These are phyloP conservation scores for Xylaria flabelliformis DNA, from an alignment of 495 filamentous ascomycete genomes.

Conservation along the genomic window DNA sequence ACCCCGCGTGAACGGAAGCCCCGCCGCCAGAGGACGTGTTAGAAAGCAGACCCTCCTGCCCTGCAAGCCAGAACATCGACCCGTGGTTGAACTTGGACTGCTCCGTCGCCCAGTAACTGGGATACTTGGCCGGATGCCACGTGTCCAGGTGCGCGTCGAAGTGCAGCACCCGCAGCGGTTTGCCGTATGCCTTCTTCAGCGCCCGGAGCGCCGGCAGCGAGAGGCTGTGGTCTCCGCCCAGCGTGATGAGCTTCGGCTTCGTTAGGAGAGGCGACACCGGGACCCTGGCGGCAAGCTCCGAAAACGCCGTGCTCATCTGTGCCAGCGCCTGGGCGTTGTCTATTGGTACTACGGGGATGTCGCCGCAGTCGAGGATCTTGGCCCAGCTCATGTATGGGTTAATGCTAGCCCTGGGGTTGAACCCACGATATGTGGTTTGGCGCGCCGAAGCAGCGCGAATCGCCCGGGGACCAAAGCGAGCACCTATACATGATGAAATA, in stretches of 20 bases:
- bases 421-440: constrained; percentile 74
- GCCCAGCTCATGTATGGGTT: constrained; percentile 81
- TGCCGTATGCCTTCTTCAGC: constrained; percentile 70
- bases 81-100: constrained; percentile 83
- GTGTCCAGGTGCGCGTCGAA: constrained; percentile 86
- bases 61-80: constrained; percentile 84
- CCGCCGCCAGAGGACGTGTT: constrained; percentile 53
- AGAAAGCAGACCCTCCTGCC: constrained; percentile 72
- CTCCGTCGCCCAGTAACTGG: constrained; percentile 71
- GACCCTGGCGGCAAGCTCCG: constrained; percentile 49
- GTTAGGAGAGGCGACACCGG: constrained; percentile 35
- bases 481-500: constrained; percentile 53
- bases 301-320: constrained; percentile 80
- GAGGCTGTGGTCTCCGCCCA: constrained; percentile 84
- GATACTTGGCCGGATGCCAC: constrained; percentile 82
- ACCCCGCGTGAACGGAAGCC: constrained; percentile 76
- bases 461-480: constrained; percentile 80
- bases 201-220: constrained; percentile 78
- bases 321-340: constrained; percentile 76
- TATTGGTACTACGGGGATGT: constrained; percentile 80
- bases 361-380: constrained; percentile 78
- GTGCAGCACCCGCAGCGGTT: constrained; percentile 78
- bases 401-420: constrained; percentile 76
- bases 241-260: constrained; percentile 72
- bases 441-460: constrained; percentile 79